Evolutionary conservation across 192 early-diverging fungal genomes (phyloP), one percentile per base, ranked within the genome.

Genomic region (Tieghemiomyces parasiticus): DNA sequence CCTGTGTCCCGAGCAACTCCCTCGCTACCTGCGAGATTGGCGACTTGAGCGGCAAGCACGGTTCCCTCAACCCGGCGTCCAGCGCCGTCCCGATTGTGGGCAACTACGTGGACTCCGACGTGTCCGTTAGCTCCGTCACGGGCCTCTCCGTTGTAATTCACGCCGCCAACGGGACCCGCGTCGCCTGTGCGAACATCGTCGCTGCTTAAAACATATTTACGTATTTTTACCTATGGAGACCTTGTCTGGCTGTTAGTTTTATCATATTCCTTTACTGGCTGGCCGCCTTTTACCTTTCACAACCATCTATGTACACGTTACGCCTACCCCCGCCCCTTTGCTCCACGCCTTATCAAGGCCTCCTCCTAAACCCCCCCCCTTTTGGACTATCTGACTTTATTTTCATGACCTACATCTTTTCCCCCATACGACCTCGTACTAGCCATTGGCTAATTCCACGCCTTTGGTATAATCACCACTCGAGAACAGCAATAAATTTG

Each of bases 71-170:
- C 19, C 44, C 65, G 46, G 60, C 61, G 25, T 65, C 51, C 20
- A 69, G 66, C 33, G 59, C 54, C 29, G 70, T 67, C 38, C 42
- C 54, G 10, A 65, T 49, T 30, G 26, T 45, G 1, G 67, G 60
- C 19, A 45, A 34, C 2, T 72, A 72, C 50, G 35, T 63, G 35
- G 77, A 74, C 42, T 56, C 65, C 4, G 50, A 71, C 33, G 71
- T 82, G 19, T 42, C 54, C 26, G 59, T 63, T 20, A 65, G 63
- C 67, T 51, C 72, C 48, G 65, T 82, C 58, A 42, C 76, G 35
- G 80, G 73, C 32, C 77, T 73, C 61, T 78, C 80, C 0, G 59
- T 81, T 55, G 80, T 81, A 31, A 74, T 81, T 45, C 80, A 81
- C 64, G 68, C 64, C 47, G 31, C 66, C 59, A 68, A 72, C 63